Conservation (phyloP, 371 early-diverging fungal genomes). For the Mortierella sp. region DNA sequence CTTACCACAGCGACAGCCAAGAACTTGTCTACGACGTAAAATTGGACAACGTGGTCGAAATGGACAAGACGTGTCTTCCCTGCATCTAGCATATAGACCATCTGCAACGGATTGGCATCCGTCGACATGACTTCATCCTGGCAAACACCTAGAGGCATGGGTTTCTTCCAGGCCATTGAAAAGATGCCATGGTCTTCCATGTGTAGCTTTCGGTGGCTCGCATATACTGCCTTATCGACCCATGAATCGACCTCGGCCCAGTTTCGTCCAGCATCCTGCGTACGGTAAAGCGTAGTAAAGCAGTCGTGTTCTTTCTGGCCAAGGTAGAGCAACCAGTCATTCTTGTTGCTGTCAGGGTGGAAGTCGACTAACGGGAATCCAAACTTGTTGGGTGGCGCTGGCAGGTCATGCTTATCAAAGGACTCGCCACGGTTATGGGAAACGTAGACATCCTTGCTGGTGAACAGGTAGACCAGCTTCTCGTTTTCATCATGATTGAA, state of each 20-base stretch:
- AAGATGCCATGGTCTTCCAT: constrained; percentile 76
- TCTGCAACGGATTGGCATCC: constrained; percentile 57
- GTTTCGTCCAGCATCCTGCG: constrained; percentile 74
- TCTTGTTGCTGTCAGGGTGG: constrained; percentile 74
- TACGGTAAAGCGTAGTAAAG: constrained; percentile 60
- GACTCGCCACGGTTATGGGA: constrained; percentile 78
- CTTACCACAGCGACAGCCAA: constrained; percentile 79
- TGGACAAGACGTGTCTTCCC: constrained; percentile 22
- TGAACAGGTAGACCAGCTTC: constrained; percentile 70
- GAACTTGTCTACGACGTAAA: constrained; percentile 72
- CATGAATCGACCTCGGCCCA: constrained; percentile 86
- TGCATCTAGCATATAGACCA: constrained; percentile 63
- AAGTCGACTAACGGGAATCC: constrained; percentile 79
- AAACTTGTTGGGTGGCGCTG: constrained; percentile 71
- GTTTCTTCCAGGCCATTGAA: constrained; percentile 74
- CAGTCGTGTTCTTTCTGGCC: constrained; percentile 68
- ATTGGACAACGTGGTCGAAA: constrained; percentile 67
- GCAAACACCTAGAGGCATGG: constrained; percentile 56
- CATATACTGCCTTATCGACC: constrained; percentile 91
- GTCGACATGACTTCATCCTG: constrained; percentile 60
- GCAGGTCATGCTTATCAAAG: constrained; percentile 69
- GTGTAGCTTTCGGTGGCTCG: constrained; percentile 68
- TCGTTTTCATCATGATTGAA: constrained; percentile 63
- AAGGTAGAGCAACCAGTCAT: constrained; percentile 84
- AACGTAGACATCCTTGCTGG: constrained; percentile 63